Base-by-base conservation (phyloP, 2,329 filamentous ascomycete species). In the Cladophialophora yegresii region DNA sequence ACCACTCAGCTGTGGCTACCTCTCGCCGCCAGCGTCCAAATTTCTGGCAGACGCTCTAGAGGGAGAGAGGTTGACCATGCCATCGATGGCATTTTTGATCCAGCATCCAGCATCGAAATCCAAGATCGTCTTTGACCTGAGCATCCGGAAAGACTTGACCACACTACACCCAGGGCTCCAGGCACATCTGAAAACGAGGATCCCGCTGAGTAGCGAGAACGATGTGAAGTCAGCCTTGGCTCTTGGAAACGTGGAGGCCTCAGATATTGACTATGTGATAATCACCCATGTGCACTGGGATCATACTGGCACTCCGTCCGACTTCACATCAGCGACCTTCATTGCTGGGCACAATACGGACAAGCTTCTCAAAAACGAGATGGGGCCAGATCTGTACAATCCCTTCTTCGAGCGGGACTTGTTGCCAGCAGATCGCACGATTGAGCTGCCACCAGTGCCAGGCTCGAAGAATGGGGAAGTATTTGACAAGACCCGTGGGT, bases 281-380 rank as follows among this genome's bases (percentile, higher is more conserved):
- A 72, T 84, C 1, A 82, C 79, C 67, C 84, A 87, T 64, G 77
- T 83, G 0, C 84, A 87, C 69, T 85, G 82, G 77, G 84, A 87
- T 68, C 84, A 86, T 66, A 77, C 82, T 36, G 85, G 84, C 16
- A 83, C 82, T 4, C 81, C 83, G 0, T 73, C 75, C 1, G 82
- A 85, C 67, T 86, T 84, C 66, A 64, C 76, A 0, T 71, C 75
- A 7, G 76, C 82, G 0, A 75, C 75, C 2, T 84, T 86, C 67
- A 67, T 82, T 4, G 80, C 85, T 8, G 85, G 84, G 0, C 73
- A 76, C 9, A 81, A 81, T 9, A 79, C 79, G 0, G 67, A 79
- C 20, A 66, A 77, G 30, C 71, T 83, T 1, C 71, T 83, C n/a
- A 70, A 80, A 49, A 67, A 76, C 22, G 83, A 61, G 53, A 43